phyloP scores from a whole-genome alignment of 1,139 yeast species.

The Protomyces inouyei region DNA sequence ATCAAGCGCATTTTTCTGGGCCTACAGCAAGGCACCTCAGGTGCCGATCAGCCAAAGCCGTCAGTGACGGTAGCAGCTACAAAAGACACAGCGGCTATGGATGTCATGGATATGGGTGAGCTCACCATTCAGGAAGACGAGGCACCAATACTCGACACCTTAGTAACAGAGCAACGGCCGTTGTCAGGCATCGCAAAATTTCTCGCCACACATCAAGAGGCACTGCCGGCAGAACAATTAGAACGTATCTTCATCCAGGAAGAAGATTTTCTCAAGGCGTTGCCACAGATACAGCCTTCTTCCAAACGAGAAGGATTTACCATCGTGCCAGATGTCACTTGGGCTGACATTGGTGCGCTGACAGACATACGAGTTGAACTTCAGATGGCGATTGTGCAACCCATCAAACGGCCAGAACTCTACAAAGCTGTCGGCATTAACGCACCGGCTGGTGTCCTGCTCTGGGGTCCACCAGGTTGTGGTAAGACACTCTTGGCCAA shows the following conservation, averaged over 20 bases:
- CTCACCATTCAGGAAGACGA: background rate
- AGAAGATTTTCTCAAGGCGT: slow-evolving; percentile 74
- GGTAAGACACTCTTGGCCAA: slow-evolving; percentile 94
- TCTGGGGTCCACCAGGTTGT: slow-evolving; percentile 99
- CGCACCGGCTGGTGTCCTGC: slow-evolving; percentile 92
- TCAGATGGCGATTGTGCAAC: slow-evolving; percentile 96
- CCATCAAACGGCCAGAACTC: slow-evolving; percentile 86
- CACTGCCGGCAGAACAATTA: slow-evolving; percentile 69
- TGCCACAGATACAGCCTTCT: slow-evolving; percentile 93
- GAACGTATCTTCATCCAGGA: slow-evolving; percentile 67
- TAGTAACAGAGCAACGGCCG: slow-evolving; percentile 30
- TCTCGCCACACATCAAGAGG: slow-evolving; percentile 67
- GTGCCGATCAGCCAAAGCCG: background rate
- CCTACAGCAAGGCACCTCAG: slow-evolving; percentile 18
- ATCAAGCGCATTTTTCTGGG: slow-evolving; percentile 72
- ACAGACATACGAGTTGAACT: slow-evolving; percentile 74
- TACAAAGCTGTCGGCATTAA: slow-evolving; percentile 87
- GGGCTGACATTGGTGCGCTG: slow-evolving; percentile 94
- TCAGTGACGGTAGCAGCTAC: background rate
- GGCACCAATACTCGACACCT: slow-evolving; percentile 7
- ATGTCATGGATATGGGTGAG: background rate
- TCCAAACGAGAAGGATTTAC: slow-evolving; percentile 99
- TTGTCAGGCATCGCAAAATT: slow-evolving; percentile 62
- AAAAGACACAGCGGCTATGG: background rate
- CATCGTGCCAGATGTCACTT: slow-evolving; percentile 94